Base-by-base conservation (phyloP, 768 basidiomycete species). In the Phylloporus rhodoxanthus region DNA sequence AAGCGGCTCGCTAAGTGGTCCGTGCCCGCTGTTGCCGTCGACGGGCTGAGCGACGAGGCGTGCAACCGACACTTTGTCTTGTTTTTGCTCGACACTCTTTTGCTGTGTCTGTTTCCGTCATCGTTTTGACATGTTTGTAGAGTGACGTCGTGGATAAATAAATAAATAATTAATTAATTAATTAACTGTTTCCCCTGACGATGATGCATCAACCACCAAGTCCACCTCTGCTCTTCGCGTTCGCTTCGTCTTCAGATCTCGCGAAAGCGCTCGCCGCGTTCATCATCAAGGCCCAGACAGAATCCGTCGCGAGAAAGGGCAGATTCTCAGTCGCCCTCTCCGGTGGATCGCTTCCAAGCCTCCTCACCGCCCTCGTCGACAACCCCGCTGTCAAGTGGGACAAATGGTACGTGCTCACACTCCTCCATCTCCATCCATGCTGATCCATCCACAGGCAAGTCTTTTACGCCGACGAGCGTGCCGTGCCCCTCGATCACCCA, bases 401-500 rank as follows among this genome's bases (percentile, higher is more conserved):
- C 63, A 89, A 90, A 68, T 99, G 96, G 95, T 91, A 58, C 51
- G 76, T 72, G 15, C 26, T 28, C 19, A 49, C 30, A n/a, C 23
- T 13, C 11, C 6, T 7, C 25, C 8, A 7, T 7, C 2, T 0
- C n/a, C 38, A 1, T 5, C 6, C 11, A 9, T 3, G 28, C 52
- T 57, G 42, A 58, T 5, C 34, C n/a, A 8, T 32, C 10, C 25
- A 26, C 65, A 98, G 95, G 96, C 93, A 97, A 56, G 84, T 98
- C 61, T 99, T 87, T 72, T 99, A 96, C 63, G 91, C 85, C 26
- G 96, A 99, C 69, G 96, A 99, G 71, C 88, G 96, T 47, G 81
- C 84, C 53, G 96, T 99, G 20, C 91, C 92, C 8, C 82, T 96
- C 64, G 85, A 96, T 73, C 77, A 95, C 69, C 75, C 82, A 30